phyloP scores from a whole-genome alignment of 345 rosid species.

The Citrus reticulata region DNA sequence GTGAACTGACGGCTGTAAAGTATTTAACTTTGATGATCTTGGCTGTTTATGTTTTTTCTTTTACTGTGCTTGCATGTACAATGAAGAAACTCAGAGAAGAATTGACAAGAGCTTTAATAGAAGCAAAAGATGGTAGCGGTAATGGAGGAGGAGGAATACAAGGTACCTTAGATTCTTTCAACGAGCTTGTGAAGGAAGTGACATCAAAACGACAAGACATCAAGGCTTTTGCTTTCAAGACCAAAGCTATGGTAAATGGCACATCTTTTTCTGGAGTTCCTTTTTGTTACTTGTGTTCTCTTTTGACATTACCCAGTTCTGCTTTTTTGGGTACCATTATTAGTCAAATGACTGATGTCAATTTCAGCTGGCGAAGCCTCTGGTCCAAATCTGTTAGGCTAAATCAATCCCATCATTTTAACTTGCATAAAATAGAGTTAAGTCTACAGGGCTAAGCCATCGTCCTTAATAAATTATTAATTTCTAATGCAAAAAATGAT shows the following conservation, averaged over 20 bases:
- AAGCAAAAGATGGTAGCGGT: conserved; percentile 46
- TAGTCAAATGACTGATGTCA: not conserved
- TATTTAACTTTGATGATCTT: not conserved
- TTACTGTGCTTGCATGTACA: conserved; percentile 27
- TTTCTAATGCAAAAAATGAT: not conserved
- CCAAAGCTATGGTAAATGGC: conserved; percentile 72
- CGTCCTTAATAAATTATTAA: not conserved
- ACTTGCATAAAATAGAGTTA: not conserved
- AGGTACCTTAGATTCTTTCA: conserved; percentile 56
- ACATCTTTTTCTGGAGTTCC: not conserved
- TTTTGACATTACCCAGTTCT: not conserved
- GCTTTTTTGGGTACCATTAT: not conserved
- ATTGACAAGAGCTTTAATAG: conserved; percentile 66
- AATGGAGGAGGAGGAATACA: conserved; percentile 32
- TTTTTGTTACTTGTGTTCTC: not conserved
- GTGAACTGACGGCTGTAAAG: conserved; percentile 1
- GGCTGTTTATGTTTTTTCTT: not conserved
- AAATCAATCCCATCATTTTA: not conserved
- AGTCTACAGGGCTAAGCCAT: not conserved
- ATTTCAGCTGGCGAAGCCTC: not conserved
- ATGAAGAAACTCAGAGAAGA: conserved; percentile 67
- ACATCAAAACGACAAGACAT: conserved; percentile 60
- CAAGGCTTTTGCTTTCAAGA: conserved; percentile 66
- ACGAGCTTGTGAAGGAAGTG: conserved; percentile 67
- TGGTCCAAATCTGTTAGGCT: not conserved